These are phyloP conservation scores for Hyphochytrium catenoides DNA, from an alignment of 352 stramenopile genomes.

Conservation along the genomic window DNA sequence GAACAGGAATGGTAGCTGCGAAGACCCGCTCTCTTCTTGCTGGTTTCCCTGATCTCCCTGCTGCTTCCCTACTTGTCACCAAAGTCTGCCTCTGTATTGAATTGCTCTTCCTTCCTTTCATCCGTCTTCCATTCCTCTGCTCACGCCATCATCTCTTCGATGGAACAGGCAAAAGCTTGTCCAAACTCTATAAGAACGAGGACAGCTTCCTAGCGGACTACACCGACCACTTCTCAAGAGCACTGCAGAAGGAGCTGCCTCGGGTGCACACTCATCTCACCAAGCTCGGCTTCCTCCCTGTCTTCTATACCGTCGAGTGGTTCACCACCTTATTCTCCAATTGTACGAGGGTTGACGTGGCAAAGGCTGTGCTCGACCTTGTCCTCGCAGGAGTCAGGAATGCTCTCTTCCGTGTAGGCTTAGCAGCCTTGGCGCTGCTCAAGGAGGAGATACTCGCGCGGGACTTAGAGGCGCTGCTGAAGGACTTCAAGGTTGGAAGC, in stretches of 20 bases:
- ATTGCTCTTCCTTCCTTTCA: too few relatives aligned
- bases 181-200: conserved; percentile 51
- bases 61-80: conserved; percentile 9
- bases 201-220: conserved; percentile 61
- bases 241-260: conserved; percentile 35
- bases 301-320: conserved; percentile 64
- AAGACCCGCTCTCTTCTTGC: too few relatives aligned
- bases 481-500: background rate
- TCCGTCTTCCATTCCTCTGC: too few relatives aligned
- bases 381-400: conserved; percentile 50
- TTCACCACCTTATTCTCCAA: conserved; percentile 64
- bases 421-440: conserved; percentile 48
- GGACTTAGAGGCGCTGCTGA: background rate
- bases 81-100: too few relatives aligned
- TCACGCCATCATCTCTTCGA: too few relatives aligned
- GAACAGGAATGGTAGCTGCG: too few relatives aligned
- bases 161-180: too few relatives aligned
- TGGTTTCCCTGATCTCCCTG: background rate
- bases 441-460: conserved; percentile 12
- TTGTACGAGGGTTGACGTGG: conserved; percentile 46
- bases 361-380: conserved; percentile 51
- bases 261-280: conserved; percentile 31
- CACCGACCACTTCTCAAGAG: conserved; percentile 38
- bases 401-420: conserved; percentile 42
- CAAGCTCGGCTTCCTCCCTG: conserved; percentile 31